Conservation (phyloP, 805 yeast genomes). For the Wickerhamomyces silvicola region DNA sequence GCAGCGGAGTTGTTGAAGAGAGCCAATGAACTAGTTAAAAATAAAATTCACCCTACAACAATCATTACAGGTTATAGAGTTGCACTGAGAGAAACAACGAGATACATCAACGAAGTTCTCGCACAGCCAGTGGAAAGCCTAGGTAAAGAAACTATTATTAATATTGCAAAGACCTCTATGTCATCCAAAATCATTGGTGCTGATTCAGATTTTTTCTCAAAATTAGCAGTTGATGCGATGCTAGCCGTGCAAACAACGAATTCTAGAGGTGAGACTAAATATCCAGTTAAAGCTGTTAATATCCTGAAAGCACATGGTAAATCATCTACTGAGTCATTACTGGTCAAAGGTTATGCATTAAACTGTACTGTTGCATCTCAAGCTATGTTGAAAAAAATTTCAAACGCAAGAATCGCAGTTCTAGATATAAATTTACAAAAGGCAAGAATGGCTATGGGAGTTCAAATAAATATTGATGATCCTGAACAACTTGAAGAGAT, state of each 20-base stretch:
- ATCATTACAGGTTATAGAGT: slow-evolving; percentile 94
- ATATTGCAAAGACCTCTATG: slow-evolving; percentile 96
- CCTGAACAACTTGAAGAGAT: slow-evolving; percentile 94
- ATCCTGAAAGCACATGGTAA: slow-evolving; percentile 95
- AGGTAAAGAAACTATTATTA: slow-evolving; percentile 76
- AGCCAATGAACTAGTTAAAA: slow-evolving; percentile 89
- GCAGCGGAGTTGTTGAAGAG: slow-evolving; percentile 89
- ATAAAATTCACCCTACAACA: slow-evolving; percentile 95
- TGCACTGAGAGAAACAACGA: slow-evolving; percentile 84
- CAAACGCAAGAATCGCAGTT: slow-evolving; percentile 76
- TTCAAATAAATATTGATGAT: slow-evolving; percentile 91
- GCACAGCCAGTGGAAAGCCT: slow-evolving; percentile 68
- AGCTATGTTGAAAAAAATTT: slow-evolving; percentile 78
- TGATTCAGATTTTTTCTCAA: slow-evolving; percentile 83
- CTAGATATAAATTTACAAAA: slow-evolving; percentile 91
- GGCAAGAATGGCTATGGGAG: slow-evolving; percentile 97
- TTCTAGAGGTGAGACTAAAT: slow-evolving; percentile 78
- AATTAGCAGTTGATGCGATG: slow-evolving; percentile 92
- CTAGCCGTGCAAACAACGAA: slow-evolving; percentile 89
- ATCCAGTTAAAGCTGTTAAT: slow-evolving; percentile 97
- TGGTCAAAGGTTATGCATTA: slow-evolving; percentile 91
- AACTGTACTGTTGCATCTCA: slow-evolving; percentile 97
- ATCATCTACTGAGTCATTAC: slow-evolving; percentile 76
- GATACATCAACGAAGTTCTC: slow-evolving; percentile 76
- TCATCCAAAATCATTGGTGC: slow-evolving; percentile 93